A percentile compares a stretch with the other conserved stretches of the same genome.
Evolutionary conservation across 805 yeast species (phyloP).

Genomic region (Torulaspora indica): DNA sequence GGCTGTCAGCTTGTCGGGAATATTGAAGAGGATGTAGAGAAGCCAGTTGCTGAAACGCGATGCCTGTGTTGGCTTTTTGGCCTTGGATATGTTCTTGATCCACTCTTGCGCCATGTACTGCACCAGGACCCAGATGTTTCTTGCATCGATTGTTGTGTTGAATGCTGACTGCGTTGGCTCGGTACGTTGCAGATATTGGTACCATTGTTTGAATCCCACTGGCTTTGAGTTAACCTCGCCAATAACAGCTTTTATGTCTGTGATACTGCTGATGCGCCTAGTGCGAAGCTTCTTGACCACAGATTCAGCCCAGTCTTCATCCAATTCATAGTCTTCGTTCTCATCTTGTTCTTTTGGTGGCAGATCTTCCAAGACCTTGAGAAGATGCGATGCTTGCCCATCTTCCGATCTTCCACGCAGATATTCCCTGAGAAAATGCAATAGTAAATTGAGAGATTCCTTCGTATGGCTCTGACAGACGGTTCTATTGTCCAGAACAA

Average conservation of each 20-base stretch:
- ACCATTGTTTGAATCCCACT: conserved; percentile 31
- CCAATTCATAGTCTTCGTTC: conserved; percentile 19
- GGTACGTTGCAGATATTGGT: conserved; percentile 23
- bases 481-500: conserved; percentile 9
- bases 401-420: conserved; percentile 12
- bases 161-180: conserved; percentile 28
- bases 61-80: conserved; percentile 13
- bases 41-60: conserved; percentile 24
- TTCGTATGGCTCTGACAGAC: conserved; percentile 20
- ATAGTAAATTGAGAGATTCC: conserved; percentile 18
- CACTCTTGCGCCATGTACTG: conserved; percentile 30
- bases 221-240: conserved; percentile 21
- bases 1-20: conserved; percentile 27
- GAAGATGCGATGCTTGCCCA: conserved; percentile 16
- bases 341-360: conserved; percentile 12
- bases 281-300: conserved; percentile 12
- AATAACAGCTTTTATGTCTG: conserved; percentile 19
- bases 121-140: conserved; percentile 25
- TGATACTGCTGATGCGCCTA: conserved; percentile 15
- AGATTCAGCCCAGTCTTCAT: conserved; percentile 24
- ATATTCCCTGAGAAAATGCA: conserved; percentile 20
- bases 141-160: conserved; percentile 13
- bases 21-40: conserved; percentile 25
- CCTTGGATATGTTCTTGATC: conserved; percentile 24
- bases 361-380: conserved; percentile 17